phyloP scores from a whole-genome alignment of 306 rosid genomes.

The Albizia julibrissin region DNA sequence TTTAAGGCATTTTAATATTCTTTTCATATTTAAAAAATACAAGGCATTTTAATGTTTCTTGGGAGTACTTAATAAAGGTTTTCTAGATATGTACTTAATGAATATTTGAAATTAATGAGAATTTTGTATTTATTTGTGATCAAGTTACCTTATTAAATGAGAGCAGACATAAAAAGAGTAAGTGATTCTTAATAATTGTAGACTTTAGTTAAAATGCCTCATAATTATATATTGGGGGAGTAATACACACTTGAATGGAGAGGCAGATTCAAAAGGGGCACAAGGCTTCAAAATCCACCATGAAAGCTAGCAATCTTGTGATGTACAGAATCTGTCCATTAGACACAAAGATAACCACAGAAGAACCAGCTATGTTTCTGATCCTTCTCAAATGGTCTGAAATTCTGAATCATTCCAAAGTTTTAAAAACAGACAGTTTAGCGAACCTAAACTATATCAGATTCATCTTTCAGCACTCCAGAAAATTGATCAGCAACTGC shows the following conservation, averaged over 20 bases:
- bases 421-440: background rate
- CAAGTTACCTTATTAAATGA: too few relatives aligned
- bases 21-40: too few relatives aligned
- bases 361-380: background rate
- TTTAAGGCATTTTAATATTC: too few relatives aligned
- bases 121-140: too few relatives aligned
- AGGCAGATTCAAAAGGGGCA: background rate
- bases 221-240: background rate
- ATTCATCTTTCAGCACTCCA: background rate
- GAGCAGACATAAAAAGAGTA: background rate
- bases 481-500: background rate
- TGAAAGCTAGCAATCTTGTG: background rate
- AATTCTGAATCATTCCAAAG: background rate
- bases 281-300: background rate
- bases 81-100: too few relatives aligned
- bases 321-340: background rate
- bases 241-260: background rate
- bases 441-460: background rate
- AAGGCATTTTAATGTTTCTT: too few relatives aligned
- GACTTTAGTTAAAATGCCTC: background rate
- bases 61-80: too few relatives aligned
- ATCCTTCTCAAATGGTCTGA: background rate
- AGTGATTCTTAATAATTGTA: background rate
- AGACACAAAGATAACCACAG: background rate
- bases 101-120: too few relatives aligned